These are phyloP conservation scores for Aegle marmelos DNA, from an alignment of 345 rosid genomes.

Conservation along the genomic window DNA sequence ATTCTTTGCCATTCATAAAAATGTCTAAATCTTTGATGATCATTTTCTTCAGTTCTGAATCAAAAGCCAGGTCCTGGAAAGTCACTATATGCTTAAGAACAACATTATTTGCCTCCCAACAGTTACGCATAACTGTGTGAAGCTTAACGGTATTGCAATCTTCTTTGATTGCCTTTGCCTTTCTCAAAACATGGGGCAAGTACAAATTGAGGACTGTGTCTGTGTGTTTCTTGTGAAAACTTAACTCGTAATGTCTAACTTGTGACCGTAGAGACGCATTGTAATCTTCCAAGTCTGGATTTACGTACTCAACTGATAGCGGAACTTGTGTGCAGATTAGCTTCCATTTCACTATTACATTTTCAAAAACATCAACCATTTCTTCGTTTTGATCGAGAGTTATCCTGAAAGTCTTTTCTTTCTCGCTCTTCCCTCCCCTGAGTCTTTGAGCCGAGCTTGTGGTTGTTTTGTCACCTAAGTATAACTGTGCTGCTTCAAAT, in stretches of 20 bases:
- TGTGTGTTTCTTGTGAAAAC: slow-evolving; percentile 24
- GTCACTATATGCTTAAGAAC: slow-evolving; percentile 7
- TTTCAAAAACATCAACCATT: slow-evolving; percentile 10
- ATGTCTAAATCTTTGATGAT: not conserved
- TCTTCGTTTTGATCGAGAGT: slow-evolving; percentile 19
- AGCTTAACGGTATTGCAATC: slow-evolving; percentile 17
- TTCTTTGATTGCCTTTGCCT: slow-evolving; percentile 4
- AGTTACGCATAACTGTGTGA: not conserved
- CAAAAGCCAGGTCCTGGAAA: not conserved
- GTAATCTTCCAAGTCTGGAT: not conserved
- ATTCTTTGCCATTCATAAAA: slow-evolving; percentile 17
- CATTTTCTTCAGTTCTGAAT: slow-evolving; percentile 1
- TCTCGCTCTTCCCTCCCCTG: slow-evolving; percentile 21
- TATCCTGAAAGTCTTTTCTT: slow-evolving; percentile 2
- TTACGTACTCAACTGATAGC: no score
- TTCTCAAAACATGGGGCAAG: slow-evolving; percentile 21
- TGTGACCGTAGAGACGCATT: not conserved
- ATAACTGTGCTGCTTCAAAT: not conserved
- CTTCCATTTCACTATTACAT: slow-evolving; percentile 19
- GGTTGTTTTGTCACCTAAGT: not conserved
- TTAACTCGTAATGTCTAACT: slow-evolving; percentile 13
- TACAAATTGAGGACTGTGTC: slow-evolving; percentile 18
- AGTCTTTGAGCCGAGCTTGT: not conserved
- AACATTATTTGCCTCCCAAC: not conserved
- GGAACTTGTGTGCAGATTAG: not conserved